Conservation (phyloP, 805 yeast genomes). For the Hanseniaspora occidentalis region DNA sequence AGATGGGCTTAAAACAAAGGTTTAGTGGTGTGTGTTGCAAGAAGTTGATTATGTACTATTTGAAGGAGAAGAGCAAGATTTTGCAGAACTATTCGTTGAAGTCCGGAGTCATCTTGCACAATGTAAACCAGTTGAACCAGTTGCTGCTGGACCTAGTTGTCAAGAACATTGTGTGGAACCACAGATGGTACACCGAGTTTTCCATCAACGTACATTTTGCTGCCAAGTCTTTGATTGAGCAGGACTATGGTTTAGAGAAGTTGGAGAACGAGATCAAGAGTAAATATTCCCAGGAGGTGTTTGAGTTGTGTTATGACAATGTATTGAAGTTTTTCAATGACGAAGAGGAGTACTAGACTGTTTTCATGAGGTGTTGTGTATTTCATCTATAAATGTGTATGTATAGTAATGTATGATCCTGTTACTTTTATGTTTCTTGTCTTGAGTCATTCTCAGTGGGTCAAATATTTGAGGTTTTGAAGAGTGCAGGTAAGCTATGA, state of each 20-base stretch:
- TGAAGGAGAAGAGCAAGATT: slow-evolving; percentile 30
- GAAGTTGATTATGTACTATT: slow-evolving; percentile 56
- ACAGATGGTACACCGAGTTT: slow-evolving; percentile 92
- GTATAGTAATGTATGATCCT: too few relatives aligned
- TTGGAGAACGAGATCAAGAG: slow-evolving; percentile 62
- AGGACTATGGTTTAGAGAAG: slow-evolving; percentile 68
- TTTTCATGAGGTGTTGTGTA: slow-evolving; percentile 21
- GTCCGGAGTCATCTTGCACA: slow-evolving; percentile 23
- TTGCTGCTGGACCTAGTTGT: slow-evolving; percentile 57
- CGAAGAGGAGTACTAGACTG: slow-evolving; percentile 18
- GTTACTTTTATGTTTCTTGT: too few relatives aligned
- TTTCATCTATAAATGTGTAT: too few relatives aligned
- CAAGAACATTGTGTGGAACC: slow-evolving; percentile 90
- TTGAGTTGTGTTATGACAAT: slow-evolving; percentile 17
- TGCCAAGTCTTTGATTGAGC: slow-evolving; percentile 42
- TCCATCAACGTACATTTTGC: slow-evolving; percentile 54
- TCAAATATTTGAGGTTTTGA: too few relatives aligned
- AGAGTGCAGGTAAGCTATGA: too few relatives aligned
- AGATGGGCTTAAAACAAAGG: slow-evolving; percentile 54
- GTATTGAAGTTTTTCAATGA: slow-evolving; percentile 17
- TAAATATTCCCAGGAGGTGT: slow-evolving; percentile 37
- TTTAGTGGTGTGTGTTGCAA: slow-evolving; percentile 74
- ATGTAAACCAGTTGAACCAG: slow-evolving; percentile 29
- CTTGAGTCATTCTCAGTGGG: too few relatives aligned
- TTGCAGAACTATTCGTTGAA: slow-evolving; percentile 17